Conservation (phyloP, 1,284 basidiomycete genomes). For the Irpex rosettiformis region DNA sequence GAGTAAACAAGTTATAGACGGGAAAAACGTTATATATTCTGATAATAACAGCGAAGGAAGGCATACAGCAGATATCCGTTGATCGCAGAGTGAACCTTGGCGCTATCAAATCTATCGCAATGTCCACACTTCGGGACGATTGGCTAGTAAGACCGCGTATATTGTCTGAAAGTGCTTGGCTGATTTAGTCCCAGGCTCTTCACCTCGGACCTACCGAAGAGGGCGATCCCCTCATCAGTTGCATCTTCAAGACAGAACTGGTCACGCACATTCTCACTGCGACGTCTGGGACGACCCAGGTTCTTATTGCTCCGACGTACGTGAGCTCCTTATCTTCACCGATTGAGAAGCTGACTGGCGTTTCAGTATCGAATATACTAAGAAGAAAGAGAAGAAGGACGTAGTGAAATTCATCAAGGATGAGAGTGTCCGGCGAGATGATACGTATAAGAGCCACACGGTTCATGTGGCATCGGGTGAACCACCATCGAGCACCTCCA, state of each 20-base stretch:
- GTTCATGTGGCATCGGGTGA: constrained; percentile 91
- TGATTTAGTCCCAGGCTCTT: constrained; percentile 42
- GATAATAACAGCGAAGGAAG: constrained; percentile 68
- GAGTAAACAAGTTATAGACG: constrained; percentile 51
- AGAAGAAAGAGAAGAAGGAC: constrained; percentile 97
- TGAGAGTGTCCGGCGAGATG: constrained; percentile 79
- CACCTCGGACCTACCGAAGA: constrained; percentile 83
- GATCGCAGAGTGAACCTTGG: constrained; percentile 91
- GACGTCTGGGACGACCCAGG: constrained; percentile 74
- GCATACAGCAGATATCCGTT: constrained; percentile 55
- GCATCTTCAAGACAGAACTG: constrained; percentile 96
- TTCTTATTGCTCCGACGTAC: constrained; percentile 77
- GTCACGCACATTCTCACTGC: constrained; percentile 79
- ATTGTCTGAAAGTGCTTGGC: not conserved
- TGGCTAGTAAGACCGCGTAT: constrained; percentile 66
- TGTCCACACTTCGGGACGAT: constrained; percentile 92
- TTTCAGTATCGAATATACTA: constrained; percentile 79
- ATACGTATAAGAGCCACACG: constrained; percentile 91
- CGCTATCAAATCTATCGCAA: constrained; percentile 80
- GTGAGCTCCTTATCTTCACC: constrained; percentile 26
- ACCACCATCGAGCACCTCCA: constrained; percentile 75
- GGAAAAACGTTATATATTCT: constrained; percentile 87
- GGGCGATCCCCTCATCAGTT: constrained; percentile 92
- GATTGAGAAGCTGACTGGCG: constrained; percentile 9
- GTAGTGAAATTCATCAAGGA: constrained; percentile 90